Conservation (phyloP, 768 basidiomycete genomes). For the Calvatia gigantea region DNA sequence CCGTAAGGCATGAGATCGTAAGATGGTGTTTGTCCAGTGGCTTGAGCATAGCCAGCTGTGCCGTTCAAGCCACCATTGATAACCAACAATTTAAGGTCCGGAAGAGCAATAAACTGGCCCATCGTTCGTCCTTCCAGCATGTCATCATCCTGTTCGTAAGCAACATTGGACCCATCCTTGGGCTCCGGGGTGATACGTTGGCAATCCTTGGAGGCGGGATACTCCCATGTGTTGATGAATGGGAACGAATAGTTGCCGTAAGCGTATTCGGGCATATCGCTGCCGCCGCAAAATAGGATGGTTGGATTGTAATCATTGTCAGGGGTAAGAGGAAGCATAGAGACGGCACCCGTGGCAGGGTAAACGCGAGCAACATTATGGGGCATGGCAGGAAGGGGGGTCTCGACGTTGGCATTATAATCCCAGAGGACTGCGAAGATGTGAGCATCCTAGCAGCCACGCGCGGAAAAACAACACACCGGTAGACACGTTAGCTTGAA, state of each 20-base stretch:
- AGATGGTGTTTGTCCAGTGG: constrained; percentile 42
- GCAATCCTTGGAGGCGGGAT: constrained; percentile 69
- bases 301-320: constrained; percentile 86
- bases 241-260: constrained; percentile 82
- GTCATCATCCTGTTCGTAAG: constrained; percentile 70
- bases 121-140: constrained; percentile 79
- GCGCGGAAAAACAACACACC: constrained; percentile 38
- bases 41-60: constrained; percentile 80
- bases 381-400: constrained; percentile 72
- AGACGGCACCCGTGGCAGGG: constrained; percentile 83
- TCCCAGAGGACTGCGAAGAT: constrained; percentile 24
- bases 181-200: constrained; percentile 88
- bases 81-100: constrained; percentile 71
- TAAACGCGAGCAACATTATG: constrained; percentile 75
- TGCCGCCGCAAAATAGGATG: constrained; percentile 88
- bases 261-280: constrained; percentile 65
- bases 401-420: constrained; percentile 52
- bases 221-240: constrained; percentile 67
- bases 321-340: constrained; percentile 89
- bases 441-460: not conserved
- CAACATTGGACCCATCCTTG: constrained; percentile 53
- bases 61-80: constrained; percentile 84
- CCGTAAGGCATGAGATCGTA: constrained; percentile 61
- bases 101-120: constrained; percentile 87
- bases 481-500: constrained; percentile 80